Evolutionary conservation across 78 protist genomes (phyloP).

Genomic region (Parvularia atlantis): DNA sequence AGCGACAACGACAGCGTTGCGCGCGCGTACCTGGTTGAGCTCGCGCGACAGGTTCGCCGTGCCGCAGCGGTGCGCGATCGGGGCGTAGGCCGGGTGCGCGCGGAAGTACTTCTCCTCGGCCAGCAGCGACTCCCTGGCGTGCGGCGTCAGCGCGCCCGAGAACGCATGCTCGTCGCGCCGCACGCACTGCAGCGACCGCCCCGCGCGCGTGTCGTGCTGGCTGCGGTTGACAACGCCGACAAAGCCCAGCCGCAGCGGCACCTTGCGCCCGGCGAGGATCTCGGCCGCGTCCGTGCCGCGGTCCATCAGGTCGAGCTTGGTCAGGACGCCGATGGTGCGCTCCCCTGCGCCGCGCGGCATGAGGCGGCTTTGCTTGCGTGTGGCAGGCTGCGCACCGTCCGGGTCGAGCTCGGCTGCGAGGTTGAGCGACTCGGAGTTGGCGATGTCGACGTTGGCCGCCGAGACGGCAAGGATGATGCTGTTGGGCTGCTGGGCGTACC

Average conservation of each 20-base stretch:
- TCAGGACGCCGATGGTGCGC: constrained; percentile 90
- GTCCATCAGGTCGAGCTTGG: constrained; percentile 84
- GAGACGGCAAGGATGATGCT: constrained; percentile 88
- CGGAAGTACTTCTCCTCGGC: constrained; percentile 60
- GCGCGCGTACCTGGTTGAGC: constrained; percentile 49
- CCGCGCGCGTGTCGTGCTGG: constrained; percentile 56
- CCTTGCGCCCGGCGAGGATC: constrained; percentile 52
- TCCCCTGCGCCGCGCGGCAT: constrained; percentile 19
- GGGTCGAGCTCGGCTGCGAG: constrained; percentile 80
- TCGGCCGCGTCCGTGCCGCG: constrained; percentile 86
- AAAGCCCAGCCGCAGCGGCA: constrained; percentile 58
- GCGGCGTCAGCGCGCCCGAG: constrained; percentile 52
- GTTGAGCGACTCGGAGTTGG: constrained; percentile 83
- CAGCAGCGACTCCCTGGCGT: constrained; percentile 22
- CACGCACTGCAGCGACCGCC: constrained; percentile 23
- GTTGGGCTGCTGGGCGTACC: constrained; percentile 57
- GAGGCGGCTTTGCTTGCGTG: background rate
- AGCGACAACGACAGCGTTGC: constrained; percentile 40
- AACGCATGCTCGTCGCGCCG: constrained; percentile 44
- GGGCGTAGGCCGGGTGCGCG: constrained; percentile 52
- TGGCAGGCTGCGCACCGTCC: constrained; percentile 8
- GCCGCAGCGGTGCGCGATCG: constrained; percentile 47
- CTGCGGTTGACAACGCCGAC: constrained; percentile 81
- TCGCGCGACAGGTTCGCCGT: constrained; percentile 41
- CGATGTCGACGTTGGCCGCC: constrained; percentile 90